A percentile compares a stretch with the other conserved stretches of the same genome.
Evolutionary conservation across 2,329 filamentous ascomycete species (phyloP).

Genomic region (Aspergillus oerlinghausenensis): DNA sequence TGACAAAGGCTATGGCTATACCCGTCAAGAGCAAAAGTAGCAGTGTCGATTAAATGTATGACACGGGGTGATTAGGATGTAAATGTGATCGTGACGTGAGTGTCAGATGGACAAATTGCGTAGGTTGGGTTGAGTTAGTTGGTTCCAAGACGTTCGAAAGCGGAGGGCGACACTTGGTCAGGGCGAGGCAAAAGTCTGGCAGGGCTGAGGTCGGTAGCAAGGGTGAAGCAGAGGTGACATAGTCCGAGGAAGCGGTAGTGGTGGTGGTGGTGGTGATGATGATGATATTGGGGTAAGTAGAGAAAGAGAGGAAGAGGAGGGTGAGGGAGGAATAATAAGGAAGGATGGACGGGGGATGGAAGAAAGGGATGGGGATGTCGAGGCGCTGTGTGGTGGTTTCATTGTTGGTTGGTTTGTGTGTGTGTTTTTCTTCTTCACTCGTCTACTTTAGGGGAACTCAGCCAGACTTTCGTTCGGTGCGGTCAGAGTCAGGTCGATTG

Average conservation of each 20-base stretch:
- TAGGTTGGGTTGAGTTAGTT: constrained; percentile 6
- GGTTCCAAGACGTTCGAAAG: constrained; percentile 16
- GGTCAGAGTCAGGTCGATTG: constrained; percentile 5
- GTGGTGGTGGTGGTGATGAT: constrained; percentile 10
- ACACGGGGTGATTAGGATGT: constrained; percentile 1
- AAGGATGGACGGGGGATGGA: constrained; percentile 21
- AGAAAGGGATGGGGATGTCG: constrained; percentile 23
- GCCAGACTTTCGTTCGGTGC: constrained; percentile 19
- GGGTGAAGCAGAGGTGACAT: constrained; percentile 26
- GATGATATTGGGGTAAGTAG: constrained; percentile 16
- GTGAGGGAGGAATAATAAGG: constrained; percentile 4
- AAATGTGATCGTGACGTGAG: constrained; percentile 22
- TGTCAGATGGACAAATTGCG: constrained; percentile 2
- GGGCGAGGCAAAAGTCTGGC: constrained; percentile 29
- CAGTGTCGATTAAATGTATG: constrained; percentile 4
- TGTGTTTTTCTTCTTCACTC: constrained; percentile 18
- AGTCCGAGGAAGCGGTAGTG: constrained; percentile 20
- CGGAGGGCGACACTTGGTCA: constrained; percentile 26
- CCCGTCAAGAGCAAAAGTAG: constrained; percentile 5
- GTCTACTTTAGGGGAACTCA: constrained; percentile 16
- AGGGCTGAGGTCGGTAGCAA: constrained; percentile 20
- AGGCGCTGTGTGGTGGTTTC: constrained; percentile 24
- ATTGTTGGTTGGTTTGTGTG: constrained; percentile 21
- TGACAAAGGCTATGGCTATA: neutral
- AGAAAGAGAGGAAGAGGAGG: constrained; percentile 14